These are phyloP conservation scores for Fusarium torulosum DNA, from an alignment of 2,329 filamentous ascomycete genomes.

Conservation along the genomic window DNA sequence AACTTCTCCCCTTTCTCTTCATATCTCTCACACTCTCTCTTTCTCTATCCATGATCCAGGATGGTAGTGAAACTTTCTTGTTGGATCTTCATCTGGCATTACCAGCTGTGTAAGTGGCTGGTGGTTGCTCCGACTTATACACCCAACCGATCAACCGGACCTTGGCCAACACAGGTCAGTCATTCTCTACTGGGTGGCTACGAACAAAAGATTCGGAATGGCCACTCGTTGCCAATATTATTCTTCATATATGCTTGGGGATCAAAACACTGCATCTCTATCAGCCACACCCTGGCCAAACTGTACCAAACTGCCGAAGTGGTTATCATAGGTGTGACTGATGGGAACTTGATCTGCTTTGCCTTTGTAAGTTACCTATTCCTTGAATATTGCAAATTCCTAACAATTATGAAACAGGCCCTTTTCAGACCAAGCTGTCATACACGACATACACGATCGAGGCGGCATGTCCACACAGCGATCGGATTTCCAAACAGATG, in stretches of 20 bases:
- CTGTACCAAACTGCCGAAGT: not conserved
- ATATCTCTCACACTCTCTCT: not conserved
- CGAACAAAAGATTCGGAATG: not conserved
- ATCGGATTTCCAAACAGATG: not conserved
- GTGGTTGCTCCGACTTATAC: slow-evolving; percentile 12
- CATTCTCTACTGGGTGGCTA: not conserved
- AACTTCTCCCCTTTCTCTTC: not conserved
- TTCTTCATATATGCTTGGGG: not conserved
- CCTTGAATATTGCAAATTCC: not conserved
- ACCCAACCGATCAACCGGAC: slow-evolving; percentile 10
- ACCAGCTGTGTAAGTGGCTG: slow-evolving; percentile 12
- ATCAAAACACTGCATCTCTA: not conserved
- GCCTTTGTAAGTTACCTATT: not conserved
- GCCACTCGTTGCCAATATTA: not conserved
- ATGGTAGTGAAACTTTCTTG: slow-evolving; percentile 19
- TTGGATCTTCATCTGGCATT: slow-evolving; percentile 16
- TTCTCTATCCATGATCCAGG: not conserved
- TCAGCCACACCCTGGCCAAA: not conserved
- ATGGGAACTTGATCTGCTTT: no score
- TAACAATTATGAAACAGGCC: slow-evolving; percentile 13
- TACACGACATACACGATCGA: not conserved
- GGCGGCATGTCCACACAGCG: not conserved
- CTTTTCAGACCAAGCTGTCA: not conserved
- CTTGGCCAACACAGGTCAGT: slow-evolving; percentile 17
- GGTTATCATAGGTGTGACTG: no score